phyloP scores from a whole-genome alignment of 2,329 filamentous ascomycete species.

The Coniella vitis region DNA sequence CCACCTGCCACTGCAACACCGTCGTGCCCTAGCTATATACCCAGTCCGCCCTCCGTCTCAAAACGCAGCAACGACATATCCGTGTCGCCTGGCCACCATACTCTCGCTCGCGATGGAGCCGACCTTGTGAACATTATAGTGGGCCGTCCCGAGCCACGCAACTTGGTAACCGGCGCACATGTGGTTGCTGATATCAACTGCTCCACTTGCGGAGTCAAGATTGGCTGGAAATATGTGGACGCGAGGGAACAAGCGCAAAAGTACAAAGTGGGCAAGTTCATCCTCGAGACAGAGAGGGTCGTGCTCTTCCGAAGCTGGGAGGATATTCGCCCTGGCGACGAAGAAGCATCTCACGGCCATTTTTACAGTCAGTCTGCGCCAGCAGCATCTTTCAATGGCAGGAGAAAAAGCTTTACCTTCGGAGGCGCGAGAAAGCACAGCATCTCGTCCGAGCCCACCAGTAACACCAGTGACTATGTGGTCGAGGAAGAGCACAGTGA shows the following conservation, averaged over 20 bases:
- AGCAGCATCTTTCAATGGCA: slow-evolving; percentile 4
- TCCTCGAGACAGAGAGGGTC: slow-evolving; percentile 55
- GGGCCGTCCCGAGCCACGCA: slow-evolving; percentile 47
- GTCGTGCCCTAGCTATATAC: slow-evolving; percentile 8
- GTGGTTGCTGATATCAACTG: slow-evolving; percentile 59
- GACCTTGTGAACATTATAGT: slow-evolving; percentile 49
- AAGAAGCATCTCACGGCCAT: slow-evolving; percentile 6
- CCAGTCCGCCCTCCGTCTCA: slow-evolving; percentile 23
- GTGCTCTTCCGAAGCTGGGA: slow-evolving; percentile 49
- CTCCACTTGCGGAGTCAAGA: slow-evolving; percentile 43
- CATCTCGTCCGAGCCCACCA: slow-evolving; percentile 7
- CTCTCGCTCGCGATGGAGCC: slow-evolving; percentile 13
- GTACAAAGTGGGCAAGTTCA: slow-evolving; percentile 65
- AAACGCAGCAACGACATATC: slow-evolving; percentile 12
- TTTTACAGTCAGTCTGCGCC: slow-evolving; percentile 17
- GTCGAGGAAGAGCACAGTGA: slow-evolving; percentile 16
- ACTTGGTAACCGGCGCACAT: slow-evolving; percentile 57
- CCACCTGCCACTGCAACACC: slow-evolving; percentile 11
- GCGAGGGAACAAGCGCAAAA: slow-evolving; percentile 51
- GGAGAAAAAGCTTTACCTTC: slow-evolving; percentile 13
- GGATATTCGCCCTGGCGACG: slow-evolving; percentile 25
- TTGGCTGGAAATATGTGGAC: slow-evolving; percentile 65
- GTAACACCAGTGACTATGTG: slow-evolving; percentile 3
- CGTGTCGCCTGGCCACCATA: slow-evolving; percentile 14
- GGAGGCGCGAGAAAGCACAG: slow-evolving; percentile 12